Evolutionary conservation across 2,329 filamentous ascomycete genomes (phyloP), one percentile per base, ranked within the genome.

Genomic region (Ceratocystis eucalypticola): DNA sequence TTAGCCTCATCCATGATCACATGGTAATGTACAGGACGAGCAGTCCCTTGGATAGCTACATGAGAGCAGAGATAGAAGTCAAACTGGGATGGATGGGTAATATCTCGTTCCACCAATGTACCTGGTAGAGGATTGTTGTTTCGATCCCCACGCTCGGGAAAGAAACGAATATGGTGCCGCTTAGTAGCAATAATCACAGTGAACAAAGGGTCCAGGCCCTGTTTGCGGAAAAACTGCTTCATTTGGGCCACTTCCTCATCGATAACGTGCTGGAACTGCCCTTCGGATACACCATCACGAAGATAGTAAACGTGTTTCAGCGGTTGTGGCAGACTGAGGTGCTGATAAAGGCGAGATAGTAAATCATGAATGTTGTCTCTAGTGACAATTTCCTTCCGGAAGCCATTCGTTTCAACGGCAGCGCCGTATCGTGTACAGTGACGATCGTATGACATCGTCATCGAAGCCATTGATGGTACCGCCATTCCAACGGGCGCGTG

Each of bases 161-260:
- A 97, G 74, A 96, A 91, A 17, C 94, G 88, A 65, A 96, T 86
- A 72, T 96, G 93, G 71, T 99, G 94, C 2, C 94, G 88, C 81
- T 99, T 99, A 1, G 89, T 92, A 0, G 89, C 92, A 59, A 97
- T 83, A 50, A 96, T 84, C 10, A 96, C 91, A 0, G 91, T 91
- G 72, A 96, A 86, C 73, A 88, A 88, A 2, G 88, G 78, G 1
- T 70, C 64, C 0, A 84, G 70, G 0, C 70, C 69, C 0, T 62
- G 65, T 2, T 74, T 71, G 5, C 79, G 74, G 70, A 91, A 82
- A 30, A 78, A 77, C 0, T 78, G 74, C 75, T 87, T 88, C 76
- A 97, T 86, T 69, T 87, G 82, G 0, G 74, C 73, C 0, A 97
- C 82, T 73, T 99, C 94, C n/a, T 85, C 78, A 1, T 89, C 80